Conservation (phyloP, 2,329 filamentous ascomycete species). For the Emergomyces africanus region DNA sequence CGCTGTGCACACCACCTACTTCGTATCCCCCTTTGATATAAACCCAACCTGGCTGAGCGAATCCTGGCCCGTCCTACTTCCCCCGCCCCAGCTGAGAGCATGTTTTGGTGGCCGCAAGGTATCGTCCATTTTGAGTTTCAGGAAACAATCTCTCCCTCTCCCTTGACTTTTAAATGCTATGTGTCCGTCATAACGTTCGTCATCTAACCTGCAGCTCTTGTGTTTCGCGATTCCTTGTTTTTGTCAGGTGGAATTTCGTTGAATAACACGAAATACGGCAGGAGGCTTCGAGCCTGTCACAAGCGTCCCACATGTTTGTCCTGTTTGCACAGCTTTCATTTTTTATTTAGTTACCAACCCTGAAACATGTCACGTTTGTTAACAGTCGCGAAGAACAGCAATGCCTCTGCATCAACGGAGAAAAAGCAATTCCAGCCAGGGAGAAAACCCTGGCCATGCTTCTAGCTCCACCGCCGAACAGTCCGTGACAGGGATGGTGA, state of each 20-base stretch:
- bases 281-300: not conserved
- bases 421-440: not conserved
- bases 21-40: constrained; percentile 80
- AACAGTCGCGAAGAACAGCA: not conserved
- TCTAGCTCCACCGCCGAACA: not conserved
- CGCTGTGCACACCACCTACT: constrained; percentile 38
- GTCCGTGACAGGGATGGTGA: not conserved
- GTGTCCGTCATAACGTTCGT: not conserved
- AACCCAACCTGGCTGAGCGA: constrained; percentile 70
- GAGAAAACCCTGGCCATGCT: not conserved
- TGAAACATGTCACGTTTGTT: too few relatives aligned
- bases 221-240: not conserved
- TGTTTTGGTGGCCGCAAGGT: constrained; percentile 5
- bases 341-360: too few relatives aligned
- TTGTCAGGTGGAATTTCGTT: not conserved
- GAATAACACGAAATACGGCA: not conserved
- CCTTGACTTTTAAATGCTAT: not conserved
- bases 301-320: constrained; percentile 16
- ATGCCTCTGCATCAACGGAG: not conserved
- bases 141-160: not conserved
- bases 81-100: constrained; percentile 43
- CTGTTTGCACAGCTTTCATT: constrained; percentile 14
- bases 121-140: not conserved
- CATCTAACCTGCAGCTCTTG: not conserved
- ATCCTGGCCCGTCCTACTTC: constrained; percentile 64